Base-by-base conservation (phyloP, 1,284 basidiomycete species). In the Erythrobasidium hasegawianum region DNA sequence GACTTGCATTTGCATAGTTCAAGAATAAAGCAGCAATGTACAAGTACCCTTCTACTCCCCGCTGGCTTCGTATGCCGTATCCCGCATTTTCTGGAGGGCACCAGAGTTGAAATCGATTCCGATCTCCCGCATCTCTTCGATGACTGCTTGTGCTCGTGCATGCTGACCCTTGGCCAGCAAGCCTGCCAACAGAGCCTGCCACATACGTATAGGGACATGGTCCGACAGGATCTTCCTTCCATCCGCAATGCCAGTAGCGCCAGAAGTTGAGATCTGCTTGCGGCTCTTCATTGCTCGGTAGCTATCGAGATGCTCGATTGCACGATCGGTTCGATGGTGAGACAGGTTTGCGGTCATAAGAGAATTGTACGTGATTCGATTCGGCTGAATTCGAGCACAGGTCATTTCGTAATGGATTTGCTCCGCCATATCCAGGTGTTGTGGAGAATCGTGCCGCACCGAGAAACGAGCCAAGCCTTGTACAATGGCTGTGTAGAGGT, bases 281-380 rank as follows among this genome's bases (percentile, higher is more conserved):
- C 56, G 27, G 24, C 18, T 18, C 38, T 65, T 65, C 29, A 65
- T 16, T 22, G 55, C 20, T 2, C 62, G 41, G 29, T 57, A 65
- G 20, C 39, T 33, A 5, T 55, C 33, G 16, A 65, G 57, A 39
- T 65, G 55, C 27, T 65, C 26, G 20, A 65, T 20, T 13, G 62
- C 62, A 18, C 55, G 29, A 4, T 20, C 9, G 10, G 50, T 33
- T 14, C 57, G 38, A 11, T 47, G n/a, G 4, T 50, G 26, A 9
- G 62, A 55, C 29, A 65, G 56, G 38, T 65, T 27, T 2, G 62
- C 62, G 18, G 62, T 45, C 62, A 65, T 65, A 16, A 65, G 56
- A 24, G 55, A 57, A 27, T 65, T 65, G 55, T 57, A 58, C 3
- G 56, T 65, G 29, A 65, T 65, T 16, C 62, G 39, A 22, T 65